Conservation (phyloP, 106 monocot genomes). For the Dendrobium huoshanense region DNA sequence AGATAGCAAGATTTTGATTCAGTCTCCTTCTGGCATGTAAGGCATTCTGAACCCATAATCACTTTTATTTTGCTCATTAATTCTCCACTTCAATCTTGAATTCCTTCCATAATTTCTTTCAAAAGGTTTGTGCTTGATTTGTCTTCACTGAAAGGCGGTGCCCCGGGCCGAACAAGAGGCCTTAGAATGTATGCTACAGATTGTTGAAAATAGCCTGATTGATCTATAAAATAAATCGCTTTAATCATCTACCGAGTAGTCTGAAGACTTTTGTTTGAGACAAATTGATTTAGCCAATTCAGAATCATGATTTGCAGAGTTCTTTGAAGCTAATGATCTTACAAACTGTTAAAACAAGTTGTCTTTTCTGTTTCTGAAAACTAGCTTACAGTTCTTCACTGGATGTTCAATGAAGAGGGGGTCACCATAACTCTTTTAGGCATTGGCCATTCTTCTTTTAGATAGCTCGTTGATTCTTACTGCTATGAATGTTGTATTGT, state of each 20-base stretch:
- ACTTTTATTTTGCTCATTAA: too few species aligned
- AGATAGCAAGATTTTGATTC: constrained; percentile 41
- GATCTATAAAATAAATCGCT: not conserved
- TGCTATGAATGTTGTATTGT: too few species aligned
- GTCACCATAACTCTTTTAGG: not conserved
- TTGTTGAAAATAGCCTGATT: not conserved
- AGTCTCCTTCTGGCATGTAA: constrained; percentile 32
- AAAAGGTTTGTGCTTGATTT: constrained; percentile 47
- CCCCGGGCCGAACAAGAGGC: constrained; percentile 69
- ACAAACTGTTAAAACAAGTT: not conserved
- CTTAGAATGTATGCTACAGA: constrained; percentile 9
- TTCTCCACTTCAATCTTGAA: not conserved
- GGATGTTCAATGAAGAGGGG: not conserved
- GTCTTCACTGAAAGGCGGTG: constrained; percentile 61
- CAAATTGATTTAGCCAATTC: not conserved
- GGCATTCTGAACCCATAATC: not conserved
- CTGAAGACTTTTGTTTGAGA: not conserved
- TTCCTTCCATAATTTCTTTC: not conserved
- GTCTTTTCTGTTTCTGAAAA: not conserved
- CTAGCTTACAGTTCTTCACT: not conserved
- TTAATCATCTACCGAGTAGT: not conserved
- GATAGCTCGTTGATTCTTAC: not conserved
- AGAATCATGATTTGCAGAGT: not conserved
- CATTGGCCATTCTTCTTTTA: not conserved
- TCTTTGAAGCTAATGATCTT: not conserved